Evolutionary conservation across 371 early-diverging fungal genomes (phyloP).

Genomic region (Catenaria anguillulae): DNA sequence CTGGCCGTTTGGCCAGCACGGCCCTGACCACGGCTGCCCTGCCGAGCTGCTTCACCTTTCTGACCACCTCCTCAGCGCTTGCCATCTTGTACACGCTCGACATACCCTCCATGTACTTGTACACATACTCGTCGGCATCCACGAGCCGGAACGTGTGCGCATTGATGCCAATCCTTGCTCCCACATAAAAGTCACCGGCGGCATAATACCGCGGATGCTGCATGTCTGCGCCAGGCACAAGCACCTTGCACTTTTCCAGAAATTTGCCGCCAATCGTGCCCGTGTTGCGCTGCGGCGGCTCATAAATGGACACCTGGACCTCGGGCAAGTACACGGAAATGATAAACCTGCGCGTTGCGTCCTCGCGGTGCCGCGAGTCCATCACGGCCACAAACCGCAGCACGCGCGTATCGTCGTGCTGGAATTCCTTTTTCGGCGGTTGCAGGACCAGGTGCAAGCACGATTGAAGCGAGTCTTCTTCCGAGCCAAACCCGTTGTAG

Average conservation of each 20-base stretch:
- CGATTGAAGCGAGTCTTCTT: slow-evolving; percentile 35
- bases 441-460: slow-evolving; percentile 36
- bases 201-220: slow-evolving; percentile 25
- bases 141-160: slow-evolving; percentile 27
- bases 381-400: slow-evolving; percentile 35
- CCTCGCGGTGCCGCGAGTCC: slow-evolving; percentile 37
- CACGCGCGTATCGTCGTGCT: slow-evolving; percentile 36
- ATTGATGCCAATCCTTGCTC: slow-evolving; percentile 23
- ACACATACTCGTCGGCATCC: slow-evolving; percentile 42
- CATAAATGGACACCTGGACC: slow-evolving; percentile 38
- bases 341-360: slow-evolving; percentile 32
- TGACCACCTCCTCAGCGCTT: neutral
- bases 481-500: slow-evolving; percentile 41
- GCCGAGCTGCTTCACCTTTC: slow-evolving; percentile 4
- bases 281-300: slow-evolving; percentile 35
- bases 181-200: slow-evolving; percentile 26
- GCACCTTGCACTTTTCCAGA: slow-evolving; percentile 33
- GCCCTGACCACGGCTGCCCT: neutral
- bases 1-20: neutral
- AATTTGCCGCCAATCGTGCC: slow-evolving; percentile 40
- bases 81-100: slow-evolving; percentile 11
- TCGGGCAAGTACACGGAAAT: slow-evolving; percentile 34
- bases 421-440: slow-evolving; percentile 40
- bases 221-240: slow-evolving; percentile 22
- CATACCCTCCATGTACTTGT: slow-evolving; percentile 21